Evolutionary conservation across 441 rosid genomes (phyloP).

Genomic region (Codiaeum variegatum): DNA sequence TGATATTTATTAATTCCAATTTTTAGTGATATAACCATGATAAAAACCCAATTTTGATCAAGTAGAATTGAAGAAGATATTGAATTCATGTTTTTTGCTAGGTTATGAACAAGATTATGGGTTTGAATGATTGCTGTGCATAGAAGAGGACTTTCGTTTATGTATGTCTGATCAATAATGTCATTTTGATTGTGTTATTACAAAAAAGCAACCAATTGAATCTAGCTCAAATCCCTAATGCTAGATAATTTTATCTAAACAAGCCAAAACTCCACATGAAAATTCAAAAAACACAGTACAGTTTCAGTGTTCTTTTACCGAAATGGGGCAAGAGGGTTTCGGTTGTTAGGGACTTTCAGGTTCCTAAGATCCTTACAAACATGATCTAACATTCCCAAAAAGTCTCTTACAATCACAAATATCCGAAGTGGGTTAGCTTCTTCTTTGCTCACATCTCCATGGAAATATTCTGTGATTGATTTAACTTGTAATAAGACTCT

Average conservation of each 20-base stretch:
- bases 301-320: conserved; percentile 31
- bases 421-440: conserved; percentile 83
- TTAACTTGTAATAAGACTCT: conserved; percentile 63
- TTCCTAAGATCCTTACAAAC: conserved; percentile 87
- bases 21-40: too few relatives aligned
- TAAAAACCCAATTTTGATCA: too few relatives aligned
- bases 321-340: conserved; percentile 78
- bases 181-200: neutral
- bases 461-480: conserved; percentile 85
- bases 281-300: conserved; percentile 10
- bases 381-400: conserved; percentile 88
- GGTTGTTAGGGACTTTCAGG: conserved; percentile 49
- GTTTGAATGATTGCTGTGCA: neutral
- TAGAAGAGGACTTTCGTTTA: neutral
- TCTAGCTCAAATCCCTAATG: conserved; percentile 6
- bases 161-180: neutral
- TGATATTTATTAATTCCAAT: too few relatives aligned
- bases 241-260: conserved; percentile 11
- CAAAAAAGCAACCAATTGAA: conserved; percentile 1
- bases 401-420: conserved; percentile 95
- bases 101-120: neutral
- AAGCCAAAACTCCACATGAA: conserved; percentile 15
- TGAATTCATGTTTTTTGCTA: neutral
- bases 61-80: neutral
- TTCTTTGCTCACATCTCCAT: conserved; percentile 79